Evolutionary conservation across 768 basidiomycete genomes (phyloP).

Genomic region (Lactarius tabidus): DNA sequence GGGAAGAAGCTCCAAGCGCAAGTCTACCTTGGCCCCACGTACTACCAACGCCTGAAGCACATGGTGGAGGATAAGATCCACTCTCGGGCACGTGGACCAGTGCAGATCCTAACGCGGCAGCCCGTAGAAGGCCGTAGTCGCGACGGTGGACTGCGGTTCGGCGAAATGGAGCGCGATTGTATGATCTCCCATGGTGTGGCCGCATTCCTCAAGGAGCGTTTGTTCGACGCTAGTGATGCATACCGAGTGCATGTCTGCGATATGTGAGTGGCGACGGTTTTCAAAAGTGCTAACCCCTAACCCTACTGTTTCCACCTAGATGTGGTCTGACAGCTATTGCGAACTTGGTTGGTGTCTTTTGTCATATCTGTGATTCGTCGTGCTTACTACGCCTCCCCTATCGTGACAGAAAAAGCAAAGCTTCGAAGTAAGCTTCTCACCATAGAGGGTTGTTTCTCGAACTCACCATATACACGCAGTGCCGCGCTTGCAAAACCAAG

Average conservation of each 20-base stretch:
- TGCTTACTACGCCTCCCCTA: conserved; percentile 19
- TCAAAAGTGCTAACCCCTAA: not conserved
- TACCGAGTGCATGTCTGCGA: conserved; percentile 96
- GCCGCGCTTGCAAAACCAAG: conserved; percentile 96
- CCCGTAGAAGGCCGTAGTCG: conserved; percentile 98
- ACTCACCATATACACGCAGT: conserved; percentile 35
- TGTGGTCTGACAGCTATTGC: conserved; percentile 97
- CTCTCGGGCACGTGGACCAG: conserved; percentile 93
- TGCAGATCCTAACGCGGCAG: conserved; percentile 95
- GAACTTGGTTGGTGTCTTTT: conserved; percentile 62
- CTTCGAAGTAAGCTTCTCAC: conserved; percentile 51
- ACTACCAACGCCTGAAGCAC: conserved; percentile 98
- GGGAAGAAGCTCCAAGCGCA: conserved; percentile 98
- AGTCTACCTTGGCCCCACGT: conserved; percentile 97
- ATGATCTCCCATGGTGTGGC: conserved; percentile 99
- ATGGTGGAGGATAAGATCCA: conserved; percentile 99
- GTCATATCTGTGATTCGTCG: conserved; percentile 1
- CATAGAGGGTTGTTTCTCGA: not conserved
- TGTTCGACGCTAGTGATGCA: conserved; percentile 90
- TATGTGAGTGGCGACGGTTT: conserved; percentile 52
- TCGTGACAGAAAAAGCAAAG: conserved; percentile 85
- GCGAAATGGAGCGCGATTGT: conserved; percentile 99
- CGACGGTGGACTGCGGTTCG: conserved; percentile 98
- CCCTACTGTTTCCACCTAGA: conserved; percentile 38
- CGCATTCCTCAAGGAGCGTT: conserved; percentile 93